Conservation (phyloP, 306 rosid genomes). For the Aeschynomene evenia region DNA sequence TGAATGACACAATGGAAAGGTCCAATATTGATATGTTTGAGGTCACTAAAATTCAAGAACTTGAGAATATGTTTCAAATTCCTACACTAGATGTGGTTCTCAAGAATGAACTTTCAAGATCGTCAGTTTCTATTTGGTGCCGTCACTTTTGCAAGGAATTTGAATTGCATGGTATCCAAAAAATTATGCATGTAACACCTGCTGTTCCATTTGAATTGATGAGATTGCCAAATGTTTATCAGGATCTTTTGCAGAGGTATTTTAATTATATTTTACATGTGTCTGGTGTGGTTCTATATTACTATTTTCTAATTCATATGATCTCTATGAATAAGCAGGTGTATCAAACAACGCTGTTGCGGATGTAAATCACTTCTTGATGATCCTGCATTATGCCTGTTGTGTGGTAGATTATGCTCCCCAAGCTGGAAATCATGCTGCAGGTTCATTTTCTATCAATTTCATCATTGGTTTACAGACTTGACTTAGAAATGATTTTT, state of each 20-base stretch:
- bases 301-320: not conserved
- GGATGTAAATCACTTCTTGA: conserved; percentile 63
- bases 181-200: conserved; percentile 59
- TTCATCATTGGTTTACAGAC: not conserved
- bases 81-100: conserved; percentile 74
- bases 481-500: conserved; percentile 20
- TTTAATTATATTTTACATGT: conserved; percentile 3
- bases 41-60: conserved; percentile 64
- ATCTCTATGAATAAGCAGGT: conserved; percentile 47
- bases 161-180: conserved; percentile 39
- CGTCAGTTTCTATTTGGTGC: conserved; percentile 63
- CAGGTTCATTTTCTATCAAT: conserved; percentile 57
- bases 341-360: conserved; percentile 73
- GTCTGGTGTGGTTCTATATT: not conserved
- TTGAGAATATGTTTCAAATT: conserved; percentile 74
- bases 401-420: conserved; percentile 90
- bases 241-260: conserved; percentile 91
- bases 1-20: conserved; percentile 47
- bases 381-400: conserved; percentile 89
- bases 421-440: conserved; percentile 93
- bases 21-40: conserved; percentile 44
- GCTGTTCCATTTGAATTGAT: conserved; percentile 84
- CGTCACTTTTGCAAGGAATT: conserved; percentile 67
- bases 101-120: conserved; percentile 62
- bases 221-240: conserved; percentile 82